Evolutionary conservation across 805 yeast genomes (phyloP).

Genomic region (Maudiozyma turicensis): DNA sequence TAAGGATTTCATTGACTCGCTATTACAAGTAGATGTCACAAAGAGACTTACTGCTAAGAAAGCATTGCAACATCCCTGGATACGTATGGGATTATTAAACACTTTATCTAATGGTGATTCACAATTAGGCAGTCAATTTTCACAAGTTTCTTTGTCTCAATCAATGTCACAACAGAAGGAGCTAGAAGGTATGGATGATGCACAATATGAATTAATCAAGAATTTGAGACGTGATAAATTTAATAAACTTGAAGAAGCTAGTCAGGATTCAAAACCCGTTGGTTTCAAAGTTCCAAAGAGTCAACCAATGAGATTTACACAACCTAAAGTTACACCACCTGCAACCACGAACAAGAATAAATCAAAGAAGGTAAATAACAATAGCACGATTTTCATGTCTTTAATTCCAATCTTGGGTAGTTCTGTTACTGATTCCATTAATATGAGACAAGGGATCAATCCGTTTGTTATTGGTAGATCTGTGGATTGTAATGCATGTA

Average conservation of each 20-base stretch:
- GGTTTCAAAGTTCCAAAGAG: conserved; percentile 24
- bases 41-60: conserved; percentile 62
- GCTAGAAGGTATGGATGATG: conserved; percentile 30
- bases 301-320: conserved; percentile 23
- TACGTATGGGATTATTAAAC: conserved; percentile 25
- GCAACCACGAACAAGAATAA: conserved; percentile 11
- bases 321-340: conserved; percentile 12
- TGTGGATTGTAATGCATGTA: conserved; percentile 47
- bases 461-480: conserved; percentile 69
- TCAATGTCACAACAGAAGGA: conserved; percentile 58
- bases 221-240: conserved; percentile 12
- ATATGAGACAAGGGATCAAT: conserved; percentile 57
- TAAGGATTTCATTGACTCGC: conserved; percentile 54
- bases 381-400: conserved; percentile 51
- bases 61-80: conserved; percentile 80
- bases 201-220: conserved; percentile 20
- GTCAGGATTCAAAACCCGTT: conserved; percentile 7
- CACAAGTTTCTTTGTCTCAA: conserved; percentile 50
- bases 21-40: conserved; percentile 70
- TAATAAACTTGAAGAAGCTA: conserved; percentile 8
- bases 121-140: neutral
- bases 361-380: conserved; percentile 7
- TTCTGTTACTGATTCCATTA: conserved; percentile 37
- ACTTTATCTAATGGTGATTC: neutral
- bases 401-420: conserved; percentile 44